phyloP scores from a whole-genome alignment of 768 basidiomycete genomes.

The Termitomyces sp. region DNA sequence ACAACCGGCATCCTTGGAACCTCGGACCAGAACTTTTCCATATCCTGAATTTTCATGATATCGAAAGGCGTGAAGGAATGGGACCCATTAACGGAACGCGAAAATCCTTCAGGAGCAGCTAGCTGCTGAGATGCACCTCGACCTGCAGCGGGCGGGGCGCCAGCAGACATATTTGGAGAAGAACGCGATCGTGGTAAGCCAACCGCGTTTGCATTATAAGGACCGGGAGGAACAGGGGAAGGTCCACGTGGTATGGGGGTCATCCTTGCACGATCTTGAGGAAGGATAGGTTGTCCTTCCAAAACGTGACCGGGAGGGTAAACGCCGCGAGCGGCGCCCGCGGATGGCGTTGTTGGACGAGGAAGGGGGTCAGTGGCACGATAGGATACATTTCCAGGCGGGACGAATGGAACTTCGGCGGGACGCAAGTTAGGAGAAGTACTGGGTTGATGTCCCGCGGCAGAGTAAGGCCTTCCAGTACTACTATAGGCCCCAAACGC shows the following conservation, averaged over 20 bases:
- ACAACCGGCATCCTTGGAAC: constrained; percentile 70
- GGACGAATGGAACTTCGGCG: constrained; percentile 33
- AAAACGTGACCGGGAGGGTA: constrained; percentile 55
- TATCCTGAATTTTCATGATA: constrained; percentile 64
- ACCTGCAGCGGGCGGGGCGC: constrained; percentile 22
- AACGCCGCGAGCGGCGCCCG: constrained; percentile 20
- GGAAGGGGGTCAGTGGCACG: constrained; percentile 1
- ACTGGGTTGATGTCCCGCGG: constrained; percentile 13
- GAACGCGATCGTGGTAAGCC: constrained; percentile 16
- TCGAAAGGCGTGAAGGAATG: constrained; percentile 67
- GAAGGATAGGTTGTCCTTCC: constrained; percentile 44
- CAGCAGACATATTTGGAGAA: constrained; percentile 28
- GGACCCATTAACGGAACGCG: constrained; percentile 62
- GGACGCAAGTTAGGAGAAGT: constrained; percentile 41
- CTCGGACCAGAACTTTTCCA: constrained; percentile 66
- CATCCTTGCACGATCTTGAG: constrained; percentile 31
- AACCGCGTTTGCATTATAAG: constrained; percentile 15
- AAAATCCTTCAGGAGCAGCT: constrained; percentile 66
- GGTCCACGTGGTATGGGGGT: constrained; percentile 46
- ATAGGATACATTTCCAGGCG: constrained; percentile 10
- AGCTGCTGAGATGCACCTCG: constrained; percentile 31
- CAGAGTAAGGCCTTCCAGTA: constrained; percentile 14
- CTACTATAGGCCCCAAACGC: constrained; percentile 25
- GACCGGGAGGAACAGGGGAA: constrained; percentile 12
- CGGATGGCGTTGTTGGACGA: constrained; percentile 36